phyloP scores from a whole-genome alignment of 352 stramenopile species.

The Phytophthora pinifolia region DNA sequence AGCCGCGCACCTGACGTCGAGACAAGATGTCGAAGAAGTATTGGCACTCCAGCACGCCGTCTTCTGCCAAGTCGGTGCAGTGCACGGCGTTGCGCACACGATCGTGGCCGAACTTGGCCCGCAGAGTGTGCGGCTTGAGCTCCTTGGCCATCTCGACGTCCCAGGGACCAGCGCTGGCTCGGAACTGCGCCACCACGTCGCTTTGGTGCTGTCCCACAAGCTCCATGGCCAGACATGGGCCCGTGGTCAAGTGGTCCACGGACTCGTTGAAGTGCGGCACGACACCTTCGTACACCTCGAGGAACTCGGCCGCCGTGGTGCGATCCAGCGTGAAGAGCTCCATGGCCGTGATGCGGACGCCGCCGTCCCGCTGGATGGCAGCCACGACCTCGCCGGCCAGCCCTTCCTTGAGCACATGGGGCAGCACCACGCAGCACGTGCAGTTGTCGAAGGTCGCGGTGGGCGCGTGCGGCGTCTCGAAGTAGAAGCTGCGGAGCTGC shows the following conservation, averaged over 20 bases:
- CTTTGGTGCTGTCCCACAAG: slow-evolving; percentile 63
- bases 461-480: slow-evolving; percentile 45
- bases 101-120: slow-evolving; percentile 89
- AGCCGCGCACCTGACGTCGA: slow-evolving; percentile 44
- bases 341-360: slow-evolving; percentile 86
- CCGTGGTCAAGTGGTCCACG: slow-evolving; percentile 89
- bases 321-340: slow-evolving; percentile 89
- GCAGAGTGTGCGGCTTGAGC: slow-evolving; percentile 87
- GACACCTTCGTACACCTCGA: slow-evolving; percentile 91
- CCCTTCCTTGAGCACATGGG: slow-evolving; percentile 91
- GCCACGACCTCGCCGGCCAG: slow-evolving; percentile 81
- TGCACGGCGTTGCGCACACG: slow-evolving; percentile 91
- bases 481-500: slow-evolving; percentile 61
- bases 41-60: slow-evolving; percentile 89
- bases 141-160: slow-evolving; percentile 94
- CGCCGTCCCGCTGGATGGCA: slow-evolving; percentile 61
- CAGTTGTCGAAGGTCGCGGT: slow-evolving; percentile 88
- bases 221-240: slow-evolving; percentile 90
- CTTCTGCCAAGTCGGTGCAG: slow-evolving; percentile 92
- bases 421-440: slow-evolving; percentile 92
- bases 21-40: slow-evolving; percentile 96
- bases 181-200: slow-evolving; percentile 71
- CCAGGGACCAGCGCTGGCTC: slow-evolving; percentile 86
- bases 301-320: slow-evolving; percentile 88
- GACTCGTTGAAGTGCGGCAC: slow-evolving; percentile 91